Conservation (phyloP, 2,329 filamentous ascomycete genomes). For the Epichloe hybrida region DNA sequence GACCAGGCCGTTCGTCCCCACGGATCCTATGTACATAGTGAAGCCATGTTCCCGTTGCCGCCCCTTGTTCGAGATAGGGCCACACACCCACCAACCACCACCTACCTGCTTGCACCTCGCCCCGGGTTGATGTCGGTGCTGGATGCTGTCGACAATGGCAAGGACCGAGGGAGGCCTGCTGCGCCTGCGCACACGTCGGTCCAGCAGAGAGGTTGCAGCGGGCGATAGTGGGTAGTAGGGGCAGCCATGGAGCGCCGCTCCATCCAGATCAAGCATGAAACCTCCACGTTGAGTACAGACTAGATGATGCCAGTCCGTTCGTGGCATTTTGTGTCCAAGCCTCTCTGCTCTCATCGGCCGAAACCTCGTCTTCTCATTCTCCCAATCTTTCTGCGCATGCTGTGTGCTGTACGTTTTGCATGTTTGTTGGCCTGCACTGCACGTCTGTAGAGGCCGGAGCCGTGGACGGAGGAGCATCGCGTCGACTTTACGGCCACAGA, state of each 20-base stretch:
- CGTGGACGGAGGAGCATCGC: not conserved
- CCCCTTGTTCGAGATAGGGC: constrained; percentile 5
- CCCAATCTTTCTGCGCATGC: not conserved
- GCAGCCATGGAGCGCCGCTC: not conserved
- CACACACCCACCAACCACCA: not conserved
- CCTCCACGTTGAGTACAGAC: not conserved
- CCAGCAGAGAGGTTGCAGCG: constrained; percentile 2
- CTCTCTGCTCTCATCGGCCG: not conserved
- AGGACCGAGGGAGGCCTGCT: not conserved
- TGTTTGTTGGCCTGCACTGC: not conserved
- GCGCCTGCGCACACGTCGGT: constrained; percentile 1
- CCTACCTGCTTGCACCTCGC: not conserved
- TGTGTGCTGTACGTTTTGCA: not conserved
- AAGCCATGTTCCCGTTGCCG: constrained; percentile 6
- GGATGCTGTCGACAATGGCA: constrained; percentile 3
- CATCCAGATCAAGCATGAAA: not conserved
- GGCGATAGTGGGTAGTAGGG: not conserved
- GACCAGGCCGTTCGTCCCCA: constrained; percentile 4
- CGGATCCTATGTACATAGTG: not conserved
- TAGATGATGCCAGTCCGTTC: not conserved
- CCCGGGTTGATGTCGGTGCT: constrained; percentile 2
- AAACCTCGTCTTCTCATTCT: not conserved
- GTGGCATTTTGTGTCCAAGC: not conserved
- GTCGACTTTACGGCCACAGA: not conserved
- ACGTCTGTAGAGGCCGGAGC: not conserved